Evolutionary conservation across 768 basidiomycete genomes (phyloP), one percentile per base, ranked within the genome.

Genomic region (Podaxis pistillaris): DNA sequence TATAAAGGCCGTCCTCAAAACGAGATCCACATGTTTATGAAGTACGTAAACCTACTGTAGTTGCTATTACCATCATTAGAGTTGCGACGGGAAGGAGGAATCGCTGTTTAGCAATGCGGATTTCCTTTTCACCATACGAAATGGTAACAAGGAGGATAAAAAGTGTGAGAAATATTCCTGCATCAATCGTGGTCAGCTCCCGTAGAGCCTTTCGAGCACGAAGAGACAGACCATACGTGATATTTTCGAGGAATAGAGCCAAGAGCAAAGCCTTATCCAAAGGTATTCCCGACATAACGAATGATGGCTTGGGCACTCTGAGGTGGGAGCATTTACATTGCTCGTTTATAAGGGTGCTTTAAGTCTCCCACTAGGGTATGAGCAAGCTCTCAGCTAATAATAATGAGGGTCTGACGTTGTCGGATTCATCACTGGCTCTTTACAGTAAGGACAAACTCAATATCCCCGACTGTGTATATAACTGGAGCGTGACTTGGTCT

Each of bases 191-290:
- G 4, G 12, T 50, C 33, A 33, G 33, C 33, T 50, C 12, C 12
- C 22, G 4, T 9, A n/a, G 2, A 26, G 12, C 12, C 13, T 28
- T 24, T 26, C 22, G 26, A 13, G 13, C 9, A 33, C 8, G 9
- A 13, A 4, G 38, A 13, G 49, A 51, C 58, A 26, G 5, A 60
- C 58, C 58, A 51, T 60, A 60, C 0, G 40, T 52, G 37, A 60
- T 52, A 51, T 26, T 52, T 26, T 60, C 50, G 36, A 60, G 58
- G 19, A 60, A 60, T 6, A 60, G 37, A 11, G 58, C 58, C n/a
- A 60, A 44, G n/a, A 60, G 36, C 37, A 51, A 33, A 19, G 58
- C 58, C 37, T 60, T 40, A 40, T 60, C 58, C 36, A 60, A 38
- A 15, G 58, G 58, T 33, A 60, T 60, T 3, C 22, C 19, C 9